phyloP scores from a whole-genome alignment of 1,284 basidiomycete species.

The Cystobasidium slooffiae region DNA sequence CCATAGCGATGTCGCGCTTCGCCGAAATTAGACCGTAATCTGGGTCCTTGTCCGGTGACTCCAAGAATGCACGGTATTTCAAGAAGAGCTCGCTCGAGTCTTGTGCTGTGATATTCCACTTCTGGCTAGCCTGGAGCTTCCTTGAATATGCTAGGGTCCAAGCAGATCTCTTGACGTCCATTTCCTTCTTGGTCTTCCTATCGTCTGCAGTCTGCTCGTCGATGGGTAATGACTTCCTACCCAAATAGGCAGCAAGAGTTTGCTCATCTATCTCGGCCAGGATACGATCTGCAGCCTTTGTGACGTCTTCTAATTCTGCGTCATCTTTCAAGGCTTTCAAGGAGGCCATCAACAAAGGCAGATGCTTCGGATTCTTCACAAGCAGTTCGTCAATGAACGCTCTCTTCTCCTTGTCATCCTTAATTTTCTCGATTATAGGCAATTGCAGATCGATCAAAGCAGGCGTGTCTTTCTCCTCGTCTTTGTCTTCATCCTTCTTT shows the following conservation, averaged over 20 bases:
- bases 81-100: slow-evolving; percentile 47
- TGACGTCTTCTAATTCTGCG: slow-evolving; percentile 41
- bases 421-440: slow-evolving; percentile 54
- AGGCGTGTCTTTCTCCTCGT: slow-evolving; percentile 32
- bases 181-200: slow-evolving; percentile 52
- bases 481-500: slow-evolving; percentile 48
- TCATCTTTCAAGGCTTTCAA: slow-evolving; percentile 51
- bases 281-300: slow-evolving; percentile 52
- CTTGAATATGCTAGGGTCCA: slow-evolving; percentile 53
- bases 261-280: slow-evolving; percentile 52
- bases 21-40: slow-evolving; percentile 52
- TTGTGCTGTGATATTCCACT: slow-evolving; percentile 38
- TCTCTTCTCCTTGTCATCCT: slow-evolving; percentile 52
- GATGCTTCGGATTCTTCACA: slow-evolving; percentile 53
- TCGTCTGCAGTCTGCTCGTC: slow-evolving; percentile 54
- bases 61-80: slow-evolving; percentile 50
- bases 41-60: slow-evolving; percentile 50
- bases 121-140: slow-evolving; percentile 50
- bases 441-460: slow-evolving; percentile 54
- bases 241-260: slow-evolving; percentile 52
- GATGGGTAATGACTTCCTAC: slow-evolving; percentile 51
- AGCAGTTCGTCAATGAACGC: slow-evolving; percentile 54
- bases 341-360: slow-evolving; percentile 53
- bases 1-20: slow-evolving; percentile 52
- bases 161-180: slow-evolving; percentile 54